These are phyloP conservation scores for Warburgia ugandensis DNA, from an alignment of 164 flowering plant species.

Conservation along the genomic window DNA sequence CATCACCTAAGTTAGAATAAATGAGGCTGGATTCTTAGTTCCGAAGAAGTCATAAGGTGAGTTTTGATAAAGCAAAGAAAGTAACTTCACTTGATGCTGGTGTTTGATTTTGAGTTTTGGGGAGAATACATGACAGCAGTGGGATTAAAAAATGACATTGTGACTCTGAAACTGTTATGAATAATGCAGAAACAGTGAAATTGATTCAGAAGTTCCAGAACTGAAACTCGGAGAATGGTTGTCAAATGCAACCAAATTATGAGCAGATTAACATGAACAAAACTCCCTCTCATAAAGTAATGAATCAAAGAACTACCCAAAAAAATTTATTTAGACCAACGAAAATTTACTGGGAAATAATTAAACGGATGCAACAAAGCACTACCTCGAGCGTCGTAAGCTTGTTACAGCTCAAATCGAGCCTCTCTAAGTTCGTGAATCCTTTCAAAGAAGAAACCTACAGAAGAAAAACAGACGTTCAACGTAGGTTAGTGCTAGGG, in stretches of 20 bases:
- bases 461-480: not conserved
- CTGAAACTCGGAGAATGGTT: not conserved
- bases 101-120: too few species aligned
- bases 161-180: too few species aligned
- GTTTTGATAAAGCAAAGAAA: too few species aligned
- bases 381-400: slow-evolving; percentile 63
- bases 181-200: too few species aligned
- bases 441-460: slow-evolving; percentile 68
- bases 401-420: slow-evolving; percentile 69
- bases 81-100: too few species aligned
- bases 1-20: not conserved
- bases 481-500: too few species aligned
- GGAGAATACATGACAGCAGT: too few species aligned
- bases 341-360: not conserved
- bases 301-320: not conserved
- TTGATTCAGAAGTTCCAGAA: not conserved
- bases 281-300: too few species aligned
- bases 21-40: not conserved
- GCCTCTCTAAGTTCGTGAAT: slow-evolving; percentile 65
- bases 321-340: not conserved
- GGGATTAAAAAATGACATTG: too few species aligned
- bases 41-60: too few species aligned
- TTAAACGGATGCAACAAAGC: not conserved
- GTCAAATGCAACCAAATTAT: not conserved
- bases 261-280: not conserved